Evolutionary conservation across 2,329 filamentous ascomycete genomes (phyloP), one percentile per base, ranked within the genome.

Genomic region (Colletotrichum sp.): DNA sequence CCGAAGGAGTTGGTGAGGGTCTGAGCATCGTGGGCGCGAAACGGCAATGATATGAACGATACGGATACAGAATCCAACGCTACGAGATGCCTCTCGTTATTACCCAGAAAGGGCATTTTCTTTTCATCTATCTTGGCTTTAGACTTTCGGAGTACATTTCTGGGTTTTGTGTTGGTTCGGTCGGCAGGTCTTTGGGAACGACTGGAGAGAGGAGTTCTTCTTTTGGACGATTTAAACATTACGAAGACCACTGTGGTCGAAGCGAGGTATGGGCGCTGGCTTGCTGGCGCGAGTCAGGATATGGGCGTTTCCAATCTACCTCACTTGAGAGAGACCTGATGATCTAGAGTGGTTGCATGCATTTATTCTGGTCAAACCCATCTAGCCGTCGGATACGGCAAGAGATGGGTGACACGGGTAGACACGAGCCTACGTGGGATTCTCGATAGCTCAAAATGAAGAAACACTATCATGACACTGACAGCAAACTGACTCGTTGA

Each of bases 1-100:
- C 92, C 79, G 92, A 95, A 78, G 93, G 94, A 7, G 85, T 89
- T 88, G 84, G 86, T 21, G 83, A 84, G 74, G 83, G 83, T 10
- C 76, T 84, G 28, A 74, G 65, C 18, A 66, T 75, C 18, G 74
- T 76, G 18, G 71, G 71, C 9, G 71, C 71, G 26, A 76, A 75
- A 34, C 60, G 74, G 61, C 71, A 76, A 76, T 68, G 52, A 68
- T 26, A n/a, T 26, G 10, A 59, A 43, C 24, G 52, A 68, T 34
- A 12, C 61, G 8, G 32, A 60, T n/a, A 32, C n/a, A n/a, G 43
- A 21, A 61, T 34, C 59, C 16, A 32, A 61, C 67, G 12, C 39
- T 36, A 43, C 32, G 34, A 61, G 32, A 63, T 36, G 21, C 12
- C 61, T n/a, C 28, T 30, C 36, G n/a, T 59, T 21, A 43, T 32